These are phyloP conservation scores for Cymbopogon citratus DNA, from an alignment of 176 grass and related monocot genomes.

Conservation along the genomic window DNA sequence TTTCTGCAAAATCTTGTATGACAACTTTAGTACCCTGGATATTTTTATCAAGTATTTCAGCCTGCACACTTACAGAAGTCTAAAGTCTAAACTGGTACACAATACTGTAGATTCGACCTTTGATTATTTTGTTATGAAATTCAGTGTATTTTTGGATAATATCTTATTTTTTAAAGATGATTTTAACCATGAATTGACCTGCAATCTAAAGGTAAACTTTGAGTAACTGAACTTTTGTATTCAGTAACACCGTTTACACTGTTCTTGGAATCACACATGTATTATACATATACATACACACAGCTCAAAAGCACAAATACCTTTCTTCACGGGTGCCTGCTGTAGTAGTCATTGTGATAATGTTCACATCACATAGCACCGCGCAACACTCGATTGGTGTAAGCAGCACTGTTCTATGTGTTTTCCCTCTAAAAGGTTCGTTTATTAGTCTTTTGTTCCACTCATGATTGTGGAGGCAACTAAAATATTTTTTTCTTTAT, in stretches of 20 bases:
- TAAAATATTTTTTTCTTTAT: too few species aligned
- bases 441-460: too few species aligned
- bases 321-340: not conserved
- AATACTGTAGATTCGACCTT: not conserved
- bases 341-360: not conserved
- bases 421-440: too few species aligned
- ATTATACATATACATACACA: not conserved
- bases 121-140: too few species aligned
- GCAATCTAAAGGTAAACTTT: not conserved
- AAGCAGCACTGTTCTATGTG: too few species aligned
- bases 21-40: not conserved
- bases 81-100: not conserved
- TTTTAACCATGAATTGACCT: not conserved
- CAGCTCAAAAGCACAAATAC: not conserved
- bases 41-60: not conserved
- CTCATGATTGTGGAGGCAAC: too few species aligned
- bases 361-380: not conserved
- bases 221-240: not conserved
- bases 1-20: constrained; percentile 78
- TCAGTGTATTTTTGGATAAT: too few species aligned
- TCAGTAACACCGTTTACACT: not conserved
- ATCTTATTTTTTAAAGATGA: too few species aligned
- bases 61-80: not conserved
- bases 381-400: not conserved
- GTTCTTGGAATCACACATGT: not conserved